A percentile compares a stretch with the other conserved stretches of the same genome.
Conservation (phyloP, 2,329 filamentous ascomycete species). For the Fragosphaeria purpurea region DNA sequence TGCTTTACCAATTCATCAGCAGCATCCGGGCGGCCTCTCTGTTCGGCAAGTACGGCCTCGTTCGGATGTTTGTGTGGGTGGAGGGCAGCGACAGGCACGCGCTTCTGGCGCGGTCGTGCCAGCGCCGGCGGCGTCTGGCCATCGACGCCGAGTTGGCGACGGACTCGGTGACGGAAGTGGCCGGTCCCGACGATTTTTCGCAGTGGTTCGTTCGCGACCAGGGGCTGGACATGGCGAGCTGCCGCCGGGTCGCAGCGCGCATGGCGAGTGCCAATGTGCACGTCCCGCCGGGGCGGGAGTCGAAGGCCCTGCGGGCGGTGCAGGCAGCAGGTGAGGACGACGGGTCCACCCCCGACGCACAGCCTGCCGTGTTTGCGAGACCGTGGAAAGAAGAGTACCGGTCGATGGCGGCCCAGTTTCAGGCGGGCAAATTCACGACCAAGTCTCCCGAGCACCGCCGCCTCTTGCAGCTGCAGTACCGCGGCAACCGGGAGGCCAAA, state of each 20-base stretch:
- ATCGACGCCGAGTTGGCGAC: slow-evolving; percentile 52
- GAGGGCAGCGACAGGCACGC: slow-evolving; percentile 47
- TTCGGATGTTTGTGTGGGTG: slow-evolving; percentile 70
- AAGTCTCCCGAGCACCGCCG: slow-evolving; percentile 2
- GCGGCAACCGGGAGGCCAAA: slow-evolving; percentile 9
- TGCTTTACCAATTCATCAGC: slow-evolving; percentile 52
- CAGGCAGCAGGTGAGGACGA: not conserved
- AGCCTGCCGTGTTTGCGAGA: slow-evolving; percentile 21
- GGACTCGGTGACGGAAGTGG: slow-evolving; percentile 49
- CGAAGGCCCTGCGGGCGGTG: slow-evolving; percentile 18
- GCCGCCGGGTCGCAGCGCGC: slow-evolving; percentile 26
- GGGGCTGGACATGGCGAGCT: slow-evolving; percentile 37
- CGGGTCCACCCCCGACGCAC: not conserved
- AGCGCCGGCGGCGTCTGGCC: slow-evolving; percentile 44
- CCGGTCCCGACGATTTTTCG: slow-evolving; percentile 13
- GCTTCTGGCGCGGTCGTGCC: slow-evolving; percentile 51
- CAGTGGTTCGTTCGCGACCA: slow-evolving; percentile 31
- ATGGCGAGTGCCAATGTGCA: slow-evolving; percentile 35
- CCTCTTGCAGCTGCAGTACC: slow-evolving; percentile 10
- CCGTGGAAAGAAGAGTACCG: slow-evolving; percentile 33
- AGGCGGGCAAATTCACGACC: slow-evolving; percentile 7
- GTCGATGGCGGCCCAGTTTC: slow-evolving; percentile 23
- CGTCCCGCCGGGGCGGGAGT: slow-evolving; percentile 37
- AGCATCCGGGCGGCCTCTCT: slow-evolving; percentile 47
- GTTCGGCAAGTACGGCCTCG: slow-evolving; percentile 67